Percentiles rank a stretch among this genome's conserved stretches.
Evolutionary conservation across 2,329 filamentous ascomycete genomes (phyloP).

Genomic region (Celoporthe dispersa): DNA sequence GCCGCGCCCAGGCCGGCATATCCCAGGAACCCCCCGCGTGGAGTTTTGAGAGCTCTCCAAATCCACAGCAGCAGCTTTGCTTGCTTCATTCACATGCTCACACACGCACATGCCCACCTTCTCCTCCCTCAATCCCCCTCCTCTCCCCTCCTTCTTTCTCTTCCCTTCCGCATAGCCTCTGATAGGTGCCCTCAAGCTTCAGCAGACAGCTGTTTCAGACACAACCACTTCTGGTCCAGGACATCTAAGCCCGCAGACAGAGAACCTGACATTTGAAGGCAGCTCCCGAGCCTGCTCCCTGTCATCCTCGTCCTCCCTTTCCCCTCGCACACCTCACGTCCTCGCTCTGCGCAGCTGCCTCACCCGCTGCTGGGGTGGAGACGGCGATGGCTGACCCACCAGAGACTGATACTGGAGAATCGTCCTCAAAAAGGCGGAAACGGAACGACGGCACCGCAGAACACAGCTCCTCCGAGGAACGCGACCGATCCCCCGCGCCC

Average conservation of each 20-base stretch:
- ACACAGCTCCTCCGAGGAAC: conserved; percentile 50
- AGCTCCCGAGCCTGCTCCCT: neutral
- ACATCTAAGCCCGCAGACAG: neutral
- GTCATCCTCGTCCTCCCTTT: neutral
- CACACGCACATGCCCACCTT: neutral
- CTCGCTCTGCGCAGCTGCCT: neutral
- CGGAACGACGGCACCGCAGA: conserved; percentile 46
- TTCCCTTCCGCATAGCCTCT: neutral
- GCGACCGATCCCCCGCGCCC: conserved; percentile 19
- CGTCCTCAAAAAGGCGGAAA: conserved; percentile 48
- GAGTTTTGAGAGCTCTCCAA: neutral
- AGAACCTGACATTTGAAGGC: neutral
- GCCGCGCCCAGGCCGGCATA: neutral
- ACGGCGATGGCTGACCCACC: neutral
- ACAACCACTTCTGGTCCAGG: neutral
- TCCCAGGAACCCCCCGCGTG: neutral
- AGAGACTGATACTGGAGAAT: conserved; percentile 33
- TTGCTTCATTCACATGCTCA: neutral
- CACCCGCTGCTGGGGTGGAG: neutral
- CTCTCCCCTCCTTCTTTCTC: no score
- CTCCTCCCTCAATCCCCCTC: neutral
- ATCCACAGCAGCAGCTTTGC: neutral
- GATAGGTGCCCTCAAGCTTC: neutral
- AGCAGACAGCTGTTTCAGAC: neutral
- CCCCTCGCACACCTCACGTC: neutral